A percentile compares a stretch with the other conserved stretches of the same genome.
phyloP scores from a whole-genome alignment of 2,329 filamentous ascomycete species.

The Sclerotinia minor region DNA sequence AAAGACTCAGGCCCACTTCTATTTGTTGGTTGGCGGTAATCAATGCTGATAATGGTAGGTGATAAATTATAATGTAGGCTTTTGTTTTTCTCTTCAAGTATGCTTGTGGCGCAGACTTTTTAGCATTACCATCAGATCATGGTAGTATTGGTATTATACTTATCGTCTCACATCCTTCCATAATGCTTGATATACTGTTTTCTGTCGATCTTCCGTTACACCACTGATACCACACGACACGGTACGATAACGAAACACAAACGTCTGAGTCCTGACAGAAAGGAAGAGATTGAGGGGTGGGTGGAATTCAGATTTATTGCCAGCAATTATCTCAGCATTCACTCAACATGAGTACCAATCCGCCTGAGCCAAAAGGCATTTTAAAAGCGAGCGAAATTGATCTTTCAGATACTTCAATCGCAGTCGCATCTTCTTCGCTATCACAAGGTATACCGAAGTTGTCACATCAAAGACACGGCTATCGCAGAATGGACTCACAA shows the following conservation, averaged over 20 bases:
- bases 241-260: not conserved
- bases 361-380: not conserved
- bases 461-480: conserved; percentile 18
- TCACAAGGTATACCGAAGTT: not conserved
- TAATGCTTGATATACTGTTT: not conserved
- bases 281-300: not conserved
- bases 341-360: conserved; percentile 7
- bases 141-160: not conserved
- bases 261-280: not conserved
- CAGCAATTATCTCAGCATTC: not conserved
- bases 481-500: conserved; percentile 24
- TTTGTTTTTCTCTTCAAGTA: not conserved
- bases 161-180: conserved; percentile 11
- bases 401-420: not conserved
- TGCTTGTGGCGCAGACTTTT: conserved; percentile 8
- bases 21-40: not conserved
- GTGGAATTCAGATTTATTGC: conserved; percentile 3
- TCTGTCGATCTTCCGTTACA: conserved; percentile 9
- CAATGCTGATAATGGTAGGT: not conserved
- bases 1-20: not conserved
- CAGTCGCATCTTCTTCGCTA: conserved; percentile 7
- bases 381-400: conserved; percentile 1
- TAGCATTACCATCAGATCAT: not conserved
- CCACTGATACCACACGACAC: conserved; percentile 9
- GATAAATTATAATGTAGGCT: not conserved